Percentiles rank a stretch among this genome's conserved stretches.
These are phyloP conservation scores for Fusarium illudens DNA, from an alignment of 2,329 filamentous ascomycete species.

Conservation along the genomic window DNA sequence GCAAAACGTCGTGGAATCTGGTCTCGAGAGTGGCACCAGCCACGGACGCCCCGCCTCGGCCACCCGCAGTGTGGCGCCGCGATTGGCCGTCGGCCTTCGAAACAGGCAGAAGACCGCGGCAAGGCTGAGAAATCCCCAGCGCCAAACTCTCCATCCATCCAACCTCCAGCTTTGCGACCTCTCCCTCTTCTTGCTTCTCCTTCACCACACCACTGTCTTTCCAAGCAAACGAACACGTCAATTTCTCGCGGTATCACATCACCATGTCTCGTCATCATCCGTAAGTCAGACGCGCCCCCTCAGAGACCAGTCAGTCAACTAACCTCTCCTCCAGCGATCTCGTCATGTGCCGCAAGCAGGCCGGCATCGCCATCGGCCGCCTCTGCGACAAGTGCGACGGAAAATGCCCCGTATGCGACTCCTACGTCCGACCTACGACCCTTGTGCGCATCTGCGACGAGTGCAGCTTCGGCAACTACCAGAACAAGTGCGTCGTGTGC, in stretches of 20 bases:
- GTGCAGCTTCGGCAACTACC: conserved; percentile 99
- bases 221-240: conserved; percentile 1
- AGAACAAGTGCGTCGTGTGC: conserved; percentile 99
- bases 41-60: conserved; percentile 22
- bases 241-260: conserved; percentile 16
- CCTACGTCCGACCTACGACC: conserved; percentile 96
- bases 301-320: conserved; percentile 28
- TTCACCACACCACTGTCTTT: conserved; percentile 12
- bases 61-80: neutral
- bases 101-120: conserved; percentile 43
- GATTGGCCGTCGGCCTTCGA: conserved; percentile 38
- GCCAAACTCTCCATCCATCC: conserved; percentile 22
- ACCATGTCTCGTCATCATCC: conserved; percentile 94
- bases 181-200: neutral
- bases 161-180: conserved; percentile 19
- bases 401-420: conserved; percentile 99
- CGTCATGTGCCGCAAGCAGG: conserved; percentile 99
- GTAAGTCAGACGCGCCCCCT: conserved; percentile 58
- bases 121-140: conserved; percentile 57
- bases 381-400: conserved; percentile 99
- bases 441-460: conserved; percentile 99
- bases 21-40: conserved; percentile 18
- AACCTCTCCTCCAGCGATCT: conserved; percentile 72
- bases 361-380: conserved; percentile 96
- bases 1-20: conserved; percentile 16